Percentiles rank a stretch among this genome's conserved stretches.
phyloP scores from a whole-genome alignment of 129 eudicot species.

The Arctium minus region DNA sequence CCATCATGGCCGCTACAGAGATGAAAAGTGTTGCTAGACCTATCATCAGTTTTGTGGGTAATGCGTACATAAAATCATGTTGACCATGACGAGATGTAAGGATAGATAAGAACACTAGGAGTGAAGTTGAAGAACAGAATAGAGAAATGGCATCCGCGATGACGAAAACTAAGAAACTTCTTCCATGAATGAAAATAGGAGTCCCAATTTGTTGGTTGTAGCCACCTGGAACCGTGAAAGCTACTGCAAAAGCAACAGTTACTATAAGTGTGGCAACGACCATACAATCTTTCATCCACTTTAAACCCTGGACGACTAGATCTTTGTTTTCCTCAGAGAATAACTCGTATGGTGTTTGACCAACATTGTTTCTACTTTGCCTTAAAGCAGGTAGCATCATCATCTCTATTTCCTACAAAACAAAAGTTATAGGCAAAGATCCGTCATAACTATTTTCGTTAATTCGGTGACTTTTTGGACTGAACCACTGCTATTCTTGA shows the following conservation, averaged over 20 bases:
- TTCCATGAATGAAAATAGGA: not conserved
- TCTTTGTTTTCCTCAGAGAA: too few relatives aligned
- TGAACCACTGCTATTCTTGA: too few relatives aligned
- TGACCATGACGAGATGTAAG: not conserved
- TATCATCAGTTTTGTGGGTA: not conserved
- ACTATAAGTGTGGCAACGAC: not conserved
- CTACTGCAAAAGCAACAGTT: not conserved
- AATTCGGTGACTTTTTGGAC: too few relatives aligned
- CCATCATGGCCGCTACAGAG: slow-evolving; percentile 5
- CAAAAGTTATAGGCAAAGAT: too few relatives aligned
- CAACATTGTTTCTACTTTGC: too few relatives aligned
- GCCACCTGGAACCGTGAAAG: not conserved
- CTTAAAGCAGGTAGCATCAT: too few relatives aligned
- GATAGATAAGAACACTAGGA: not conserved
- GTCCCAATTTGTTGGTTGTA: not conserved
- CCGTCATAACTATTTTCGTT: too few relatives aligned
- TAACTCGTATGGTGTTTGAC: too few relatives aligned
- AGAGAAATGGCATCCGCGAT: too few relatives aligned
- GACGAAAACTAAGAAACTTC: not conserved
- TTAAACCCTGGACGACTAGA: not conserved
- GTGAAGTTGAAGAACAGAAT: not conserved
- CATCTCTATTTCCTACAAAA: too few relatives aligned
- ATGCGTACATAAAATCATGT: not conserved
- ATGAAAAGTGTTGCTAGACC: not conserved
- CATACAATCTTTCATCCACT: not conserved